These are phyloP conservation scores for Euphorbia pulcherrima DNA, from an alignment of 345 rosid genomes.

Conservation along the genomic window DNA sequence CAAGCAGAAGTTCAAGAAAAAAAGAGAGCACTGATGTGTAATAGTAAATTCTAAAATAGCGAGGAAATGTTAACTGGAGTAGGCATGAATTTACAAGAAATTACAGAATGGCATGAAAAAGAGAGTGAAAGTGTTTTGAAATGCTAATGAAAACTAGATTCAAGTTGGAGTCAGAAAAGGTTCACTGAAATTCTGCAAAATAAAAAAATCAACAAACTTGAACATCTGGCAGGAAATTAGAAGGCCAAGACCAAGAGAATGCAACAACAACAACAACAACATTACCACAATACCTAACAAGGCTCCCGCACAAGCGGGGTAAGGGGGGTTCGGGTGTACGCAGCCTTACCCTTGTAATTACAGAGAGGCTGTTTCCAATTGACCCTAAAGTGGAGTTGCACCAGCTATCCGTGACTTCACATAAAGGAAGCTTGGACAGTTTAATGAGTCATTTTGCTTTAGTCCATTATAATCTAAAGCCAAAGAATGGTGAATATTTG, in stretches of 20 bases:
- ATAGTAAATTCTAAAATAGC: not conserved
- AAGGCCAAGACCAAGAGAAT: not conserved
- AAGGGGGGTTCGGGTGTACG: too few species aligned
- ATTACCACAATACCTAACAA: too few species aligned
- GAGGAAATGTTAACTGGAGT: not conserved
- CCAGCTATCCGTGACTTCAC: too few species aligned
- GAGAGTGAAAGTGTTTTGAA: not conserved
- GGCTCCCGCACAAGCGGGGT: too few species aligned
- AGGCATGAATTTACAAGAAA: not conserved
- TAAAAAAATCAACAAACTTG: not conserved
- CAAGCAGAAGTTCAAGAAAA: not conserved
- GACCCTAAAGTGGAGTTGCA: too few species aligned
- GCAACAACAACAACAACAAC: too few species aligned
- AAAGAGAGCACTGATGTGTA: not conserved
- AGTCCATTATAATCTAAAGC: too few species aligned
- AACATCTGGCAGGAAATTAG: not conserved
- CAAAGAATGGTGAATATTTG: too few species aligned
- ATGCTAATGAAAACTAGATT: not conserved
- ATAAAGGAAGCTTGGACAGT: too few species aligned
- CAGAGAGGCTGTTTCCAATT: too few species aligned
- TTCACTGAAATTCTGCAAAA: not conserved
- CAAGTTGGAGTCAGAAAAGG: not conserved
- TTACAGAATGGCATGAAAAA: not conserved
- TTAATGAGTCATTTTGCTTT: too few species aligned
- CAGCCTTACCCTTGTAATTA: too few species aligned